Base-by-base conservation (phyloP, 164 flowering plant genomes). In the Nelumbo lutea region DNA sequence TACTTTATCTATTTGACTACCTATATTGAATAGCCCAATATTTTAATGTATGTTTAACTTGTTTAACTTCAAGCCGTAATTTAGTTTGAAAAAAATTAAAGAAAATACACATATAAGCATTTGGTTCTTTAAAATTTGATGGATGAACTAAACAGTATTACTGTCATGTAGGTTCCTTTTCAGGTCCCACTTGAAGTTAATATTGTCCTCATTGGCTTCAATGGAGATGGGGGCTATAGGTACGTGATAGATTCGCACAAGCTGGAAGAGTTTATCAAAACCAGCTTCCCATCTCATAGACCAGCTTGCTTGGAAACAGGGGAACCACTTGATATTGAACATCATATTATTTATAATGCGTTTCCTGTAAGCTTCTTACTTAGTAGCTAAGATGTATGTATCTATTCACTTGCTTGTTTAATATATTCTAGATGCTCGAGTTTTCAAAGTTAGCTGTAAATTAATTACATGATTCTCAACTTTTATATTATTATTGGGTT, bases 101-200 rank as follows among this genome's bases (percentile, higher is more conserved):
- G 27, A 27, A 27, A 27, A 27, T 27, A 27, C 27, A 27, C 27
- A 27, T 27, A 27, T 27, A 27, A 27, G 27, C 27, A 27, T 27
- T 27, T 27, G 27, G 27, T 27, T 27, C 27, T 27, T 27, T 27
- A 27, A 27, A 1, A 39, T 48, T 45, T 66, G 50, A 14, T 13
- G 11, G 43, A 55, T 40, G 10, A 66, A 43, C 70, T 9, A 45
- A 52, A 65, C 69, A 52, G 27, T 66, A 14, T 47, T n/a, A 50
- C 38, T 67, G 15, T 48, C 38, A 13, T 79, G 80, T 85, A 92
- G 98, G 99, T 96, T 65, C 99, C 99, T 0, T 93, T 96, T 67
- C 94, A 88, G 84, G 99, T 96, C 52, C 99, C 99, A n/a, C 86
- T 96, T 56, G 99, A 95, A 83, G 89, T 96, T 40, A 96, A 93